These are phyloP conservation scores for Sorghum bicolor DNA, from an alignment of 176 grass and related monocot genomes.

Conservation along the genomic window Sorghum_bicolor_NCBIv3 NC_012873.2:1959501-1960000, in stretches of 20 bases:
- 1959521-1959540: constrained; percentile 17
- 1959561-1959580: constrained; percentile 42
- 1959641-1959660: neutral
- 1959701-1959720: neutral
- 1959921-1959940: neutral
- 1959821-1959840: neutral
- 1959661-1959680: neutral
- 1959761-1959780: neutral
- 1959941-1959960: neutral
- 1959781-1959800: neutral
- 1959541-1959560: constrained; percentile 26
- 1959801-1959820: neutral
- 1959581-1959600: constrained; percentile 13
- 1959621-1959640: neutral
- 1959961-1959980: neutral
- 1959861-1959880: neutral
- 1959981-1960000: neutral
- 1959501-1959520: neutral
- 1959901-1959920: neutral
- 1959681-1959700: constrained; percentile 5
- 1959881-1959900: neutral
- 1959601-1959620: constrained; percentile 3
- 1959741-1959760: neutral
- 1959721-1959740: neutral
- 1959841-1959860: neutral